Evolutionary conservation across 2,329 filamentous ascomycete genomes (phyloP), one percentile per base, ranked within the genome.

Genomic region (Aspergillus aculeatinus): DNA sequence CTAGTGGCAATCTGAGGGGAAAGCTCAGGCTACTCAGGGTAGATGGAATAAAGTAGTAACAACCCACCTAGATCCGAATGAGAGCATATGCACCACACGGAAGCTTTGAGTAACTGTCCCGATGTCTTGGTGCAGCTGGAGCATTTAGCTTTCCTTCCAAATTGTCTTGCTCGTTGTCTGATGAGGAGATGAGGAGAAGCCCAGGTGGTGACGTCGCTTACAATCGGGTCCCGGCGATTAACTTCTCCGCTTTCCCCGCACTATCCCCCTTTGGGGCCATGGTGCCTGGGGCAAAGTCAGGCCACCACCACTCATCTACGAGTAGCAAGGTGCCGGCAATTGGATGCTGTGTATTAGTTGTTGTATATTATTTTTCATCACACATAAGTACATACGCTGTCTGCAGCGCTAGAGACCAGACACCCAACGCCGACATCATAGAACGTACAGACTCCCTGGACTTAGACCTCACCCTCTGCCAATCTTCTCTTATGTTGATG

Each of bases 191-290:
- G 39, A 44, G 39, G 16, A 19, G 39, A 44, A 44, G 16, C 19
- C 23, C 11, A 35, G 12, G 39, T 55, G 44, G 53, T 55, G 53
- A 55, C 53, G 53, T 55, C 53, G 44, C 47, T 47, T 47, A 55
- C 27, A 35, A 10, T 39, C 59, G 61, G 61, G 16, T 2, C 27
- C 39, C 61, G 61, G 61, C 47, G 25, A 55, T 52, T 58, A 54
- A 31, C 21, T 16, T 44, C 19, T 61, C 44, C 58, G 44, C 42
- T 14, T 21, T 16, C 51, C 48, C 51, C 48, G 44, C 48, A 57
- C 59, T 63, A 61, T 42, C 50, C 59, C 6, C 19, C 19, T 63
- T 51, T 31, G 33, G 2, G 52, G 58, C 21, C 21, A 35, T 48
- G 44, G 49, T 44, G 50, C 19, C 27, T 31, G n/a, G 49, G 16